phyloP scores from a whole-genome alignment of 1,139 yeast genomes.

The Kodamaea sp. region DNA sequence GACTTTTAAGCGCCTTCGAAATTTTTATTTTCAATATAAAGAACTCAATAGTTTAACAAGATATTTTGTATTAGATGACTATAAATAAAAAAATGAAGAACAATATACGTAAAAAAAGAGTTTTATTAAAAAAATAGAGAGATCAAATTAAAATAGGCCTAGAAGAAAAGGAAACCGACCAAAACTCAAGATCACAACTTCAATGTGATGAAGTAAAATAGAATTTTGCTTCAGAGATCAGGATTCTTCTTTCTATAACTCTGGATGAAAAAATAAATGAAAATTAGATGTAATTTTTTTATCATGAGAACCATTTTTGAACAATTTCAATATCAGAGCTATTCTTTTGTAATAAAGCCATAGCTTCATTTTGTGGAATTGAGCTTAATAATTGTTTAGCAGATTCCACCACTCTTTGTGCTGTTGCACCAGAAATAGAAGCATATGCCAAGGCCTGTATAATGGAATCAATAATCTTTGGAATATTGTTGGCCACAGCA shows the following conservation, averaged over 20 bases:
- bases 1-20: too few species aligned
- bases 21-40: too few species aligned
- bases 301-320: constrained; percentile 53
- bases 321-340: constrained; percentile 60
- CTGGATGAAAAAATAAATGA: neutral
- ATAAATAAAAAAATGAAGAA: too few species aligned
- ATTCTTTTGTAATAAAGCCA: constrained; percentile 59
- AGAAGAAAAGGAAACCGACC: too few species aligned
- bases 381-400: constrained; percentile 49
- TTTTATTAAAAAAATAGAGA: too few species aligned
- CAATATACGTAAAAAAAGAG: too few species aligned
- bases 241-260: neutral
- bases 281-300: neutral
- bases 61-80: too few species aligned
- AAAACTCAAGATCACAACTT: too few species aligned
- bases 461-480: constrained; percentile 69
- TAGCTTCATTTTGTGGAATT: constrained; percentile 60
- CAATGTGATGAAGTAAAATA: too few species aligned
- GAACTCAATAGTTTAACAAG: too few species aligned
- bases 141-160: too few species aligned
- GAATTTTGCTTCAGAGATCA: too few species aligned
- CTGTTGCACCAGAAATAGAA: constrained; percentile 66
- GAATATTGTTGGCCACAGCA: constrained; percentile 52
- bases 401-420: constrained; percentile 59
- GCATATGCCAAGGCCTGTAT: constrained; percentile 73